phyloP scores from a whole-genome alignment of 2,329 filamentous ascomycete species.

The Talaromyces sp. region DNA sequence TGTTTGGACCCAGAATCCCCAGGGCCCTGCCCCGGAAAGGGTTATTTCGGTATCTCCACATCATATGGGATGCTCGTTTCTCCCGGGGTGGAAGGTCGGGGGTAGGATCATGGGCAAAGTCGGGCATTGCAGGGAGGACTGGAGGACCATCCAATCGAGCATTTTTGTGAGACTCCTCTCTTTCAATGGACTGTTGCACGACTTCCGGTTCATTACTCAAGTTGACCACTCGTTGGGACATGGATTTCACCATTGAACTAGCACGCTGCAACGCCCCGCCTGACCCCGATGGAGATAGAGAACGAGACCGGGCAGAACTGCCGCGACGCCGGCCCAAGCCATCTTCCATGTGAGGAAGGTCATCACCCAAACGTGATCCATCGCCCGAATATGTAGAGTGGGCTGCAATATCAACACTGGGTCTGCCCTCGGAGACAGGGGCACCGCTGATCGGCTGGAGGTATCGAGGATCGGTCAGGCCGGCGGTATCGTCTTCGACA shows the following conservation, averaged over 20 bases:
- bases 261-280: constrained; percentile 67
- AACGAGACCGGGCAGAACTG: constrained; percentile 47
- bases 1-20: constrained; percentile 81
- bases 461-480: constrained; percentile 59
- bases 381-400: constrained; percentile 59
- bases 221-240: constrained; percentile 98
- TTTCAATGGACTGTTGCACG: constrained; percentile 70
- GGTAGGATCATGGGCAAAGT: constrained; percentile 49
- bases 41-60: constrained; percentile 60
- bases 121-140: constrained; percentile 51
- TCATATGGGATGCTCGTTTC: constrained; percentile 41
- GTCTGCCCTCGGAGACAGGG: constrained; percentile 44
- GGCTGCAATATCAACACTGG: constrained; percentile 55
- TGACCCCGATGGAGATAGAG: constrained; percentile 65
- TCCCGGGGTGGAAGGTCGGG: constrained; percentile 41
- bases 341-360: constrained; percentile 62
- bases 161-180: constrained; percentile 57
- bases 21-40: constrained; percentile 84
- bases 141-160: constrained; percentile 57
- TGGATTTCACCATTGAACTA: constrained; percentile 75
- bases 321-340: constrained; percentile 56
- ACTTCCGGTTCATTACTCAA: constrained; percentile 89
- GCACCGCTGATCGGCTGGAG: constrained; percentile 61
- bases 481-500: constrained; percentile 58
- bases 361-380: constrained; percentile 61